Base-by-base conservation (phyloP, 768 basidiomycete species). In the Boletellus ananiceps region DNA sequence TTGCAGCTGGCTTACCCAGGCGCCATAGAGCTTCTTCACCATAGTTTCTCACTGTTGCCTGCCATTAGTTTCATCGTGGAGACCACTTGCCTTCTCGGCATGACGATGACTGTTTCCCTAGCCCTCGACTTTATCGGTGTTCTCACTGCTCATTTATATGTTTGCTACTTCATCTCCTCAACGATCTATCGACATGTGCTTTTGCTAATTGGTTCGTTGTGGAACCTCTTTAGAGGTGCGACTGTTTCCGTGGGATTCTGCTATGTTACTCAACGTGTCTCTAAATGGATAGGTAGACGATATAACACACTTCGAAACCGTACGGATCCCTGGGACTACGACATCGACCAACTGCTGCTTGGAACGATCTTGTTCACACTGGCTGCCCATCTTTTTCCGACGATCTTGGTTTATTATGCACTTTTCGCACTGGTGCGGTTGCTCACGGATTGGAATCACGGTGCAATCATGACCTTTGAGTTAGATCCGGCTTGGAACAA, bases 331-430 rank as follows among this genome's bases (percentile, higher is more conserved):
- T 93, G 89, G 81, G 80, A 85, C 48, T 98, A 96, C 58, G 89
- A 93, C 46, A 76, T 93, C 23, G 95, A 98, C 65, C 93, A 97
- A 62, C 78, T 98, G 2, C 74, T 98, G n/a, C 86, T 97, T 32
- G 95, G 95, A 5, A 94, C 96, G 0, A 83, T 92, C 47, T 70
- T 94, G 44, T 90, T 93, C 72, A 88, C 90, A 0, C 74, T 92
- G 15, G 69, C 90, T 12, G 79, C 86, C 8, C 88, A 94, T 64
- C 69, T 93, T 12, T 80, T 88, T 58, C 88, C 95, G 2, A 97
- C 95, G 0, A 80, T 94, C 4, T 59, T 89, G 29, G 86, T 84
- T 0, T 99, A 96, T 66, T 92, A 96, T 56, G 69, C 81, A 0
- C 70, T 94, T 4, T 97, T 97, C 55, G 85, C 86, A 8, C 55